phyloP scores from a whole-genome alignment of 179 eudicot species.

The Beta lomatogona region DNA sequence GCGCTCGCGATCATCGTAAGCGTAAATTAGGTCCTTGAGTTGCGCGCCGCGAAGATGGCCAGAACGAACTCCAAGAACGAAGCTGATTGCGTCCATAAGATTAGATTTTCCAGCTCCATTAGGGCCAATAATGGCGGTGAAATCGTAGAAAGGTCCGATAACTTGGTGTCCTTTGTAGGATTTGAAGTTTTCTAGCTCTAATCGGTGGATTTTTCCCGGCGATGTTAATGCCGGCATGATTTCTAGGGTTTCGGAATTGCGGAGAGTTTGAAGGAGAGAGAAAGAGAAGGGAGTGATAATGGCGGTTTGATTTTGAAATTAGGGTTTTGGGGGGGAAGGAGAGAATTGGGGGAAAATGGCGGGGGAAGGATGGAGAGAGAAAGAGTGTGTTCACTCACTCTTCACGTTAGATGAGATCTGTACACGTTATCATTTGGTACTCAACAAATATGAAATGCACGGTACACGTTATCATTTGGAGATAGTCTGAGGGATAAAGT shows the following conservation, averaged over 20 bases:
- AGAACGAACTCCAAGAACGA: conserved; percentile 88
- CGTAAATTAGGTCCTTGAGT: conserved; percentile 76
- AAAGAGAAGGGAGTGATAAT: neutral
- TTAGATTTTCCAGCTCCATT: conserved; percentile 94
- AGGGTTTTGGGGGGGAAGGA: conserved; percentile 6
- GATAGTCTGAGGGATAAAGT: too few species aligned
- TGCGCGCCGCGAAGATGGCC: conserved; percentile 94
- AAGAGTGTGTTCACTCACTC: too few species aligned
- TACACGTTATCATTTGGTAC: too few species aligned
- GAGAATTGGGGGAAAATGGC: conserved; percentile 17
- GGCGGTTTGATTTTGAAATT: neutral
- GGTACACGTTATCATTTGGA: too few species aligned
- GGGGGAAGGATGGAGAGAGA: neutral
- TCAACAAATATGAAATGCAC: too few species aligned
- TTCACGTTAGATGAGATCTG: too few species aligned
- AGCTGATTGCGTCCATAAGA: conserved; percentile 96
- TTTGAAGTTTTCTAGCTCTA: conserved; percentile 92
- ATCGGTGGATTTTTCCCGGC: conserved; percentile 72
- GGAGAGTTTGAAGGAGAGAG: neutral
- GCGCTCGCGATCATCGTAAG: conserved; percentile 68
- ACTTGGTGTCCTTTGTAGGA: conserved; percentile 84
- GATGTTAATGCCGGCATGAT: conserved; percentile 53
- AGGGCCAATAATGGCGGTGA: conserved; percentile 97
- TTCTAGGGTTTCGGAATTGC: conserved; percentile 31
- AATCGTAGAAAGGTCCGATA: conserved; percentile 87